phyloP scores from a whole-genome alignment of 495 filamentous ascomycete genomes.

The Xeromyces bisporus region DNA sequence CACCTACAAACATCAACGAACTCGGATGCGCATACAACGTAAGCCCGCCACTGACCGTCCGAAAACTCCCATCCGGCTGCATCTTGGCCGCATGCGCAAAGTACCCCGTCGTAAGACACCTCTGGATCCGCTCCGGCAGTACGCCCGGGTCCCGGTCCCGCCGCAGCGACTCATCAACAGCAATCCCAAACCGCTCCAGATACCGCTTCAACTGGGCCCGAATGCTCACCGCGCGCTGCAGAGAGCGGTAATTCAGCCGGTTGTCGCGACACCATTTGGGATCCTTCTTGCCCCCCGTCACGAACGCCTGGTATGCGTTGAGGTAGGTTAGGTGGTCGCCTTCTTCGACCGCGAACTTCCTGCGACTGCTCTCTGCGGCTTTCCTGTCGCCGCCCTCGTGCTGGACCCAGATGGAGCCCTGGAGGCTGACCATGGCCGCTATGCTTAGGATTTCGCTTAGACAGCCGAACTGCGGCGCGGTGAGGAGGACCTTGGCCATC shows the following conservation, averaged over 20 bases:
- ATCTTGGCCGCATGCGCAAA: conserved; percentile 94
- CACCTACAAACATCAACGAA: conserved; percentile 75
- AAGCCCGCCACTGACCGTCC: conserved; percentile 54
- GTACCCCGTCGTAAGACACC: conserved; percentile 80
- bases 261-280: conserved; percentile 76
- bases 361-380: conserved; percentile 47
- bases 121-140: conserved; percentile 55
- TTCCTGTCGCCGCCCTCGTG: conserved; percentile 63
- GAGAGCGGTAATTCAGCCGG: conserved; percentile 65
- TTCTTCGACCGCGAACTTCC: conserved; percentile 84
- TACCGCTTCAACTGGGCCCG: conserved; percentile 73
- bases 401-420: conserved; percentile 66
- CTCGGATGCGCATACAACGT: conserved; percentile 79
- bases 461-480: conserved; percentile 59
- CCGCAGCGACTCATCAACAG: conserved; percentile 42
- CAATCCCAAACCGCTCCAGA: conserved; percentile 69
- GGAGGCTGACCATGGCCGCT: conserved; percentile 84
- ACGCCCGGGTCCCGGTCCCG: conserved; percentile 18
- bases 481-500: conserved; percentile 82
- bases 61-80: conserved; percentile 86
- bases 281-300: conserved; percentile 73
- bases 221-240: conserved; percentile 72
- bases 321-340: conserved; percentile 90
- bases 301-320: conserved; percentile 84
- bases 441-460: conserved; percentile 77